Percentiles rank a stretch among this genome's conserved stretches.
Conservation (phyloP, 1,284 basidiomycete species). For the Prillingera fragicola region DNA sequence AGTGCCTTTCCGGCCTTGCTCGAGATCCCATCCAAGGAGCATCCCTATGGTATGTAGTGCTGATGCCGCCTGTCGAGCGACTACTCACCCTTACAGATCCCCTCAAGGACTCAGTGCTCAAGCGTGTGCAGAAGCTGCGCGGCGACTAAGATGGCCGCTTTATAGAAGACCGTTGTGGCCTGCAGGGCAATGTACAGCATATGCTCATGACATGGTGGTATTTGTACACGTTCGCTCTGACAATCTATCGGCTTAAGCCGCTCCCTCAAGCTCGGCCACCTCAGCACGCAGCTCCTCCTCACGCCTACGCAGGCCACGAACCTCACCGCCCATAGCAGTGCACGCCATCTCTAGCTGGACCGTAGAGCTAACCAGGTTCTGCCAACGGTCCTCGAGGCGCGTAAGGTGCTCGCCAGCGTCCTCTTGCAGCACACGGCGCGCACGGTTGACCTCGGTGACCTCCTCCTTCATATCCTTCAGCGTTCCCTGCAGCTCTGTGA, state of each 20-base stretch:
- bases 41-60: conserved; percentile 69
- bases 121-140: conserved; percentile 93
- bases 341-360: conserved; percentile 48
- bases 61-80: not conserved
- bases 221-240: conserved; percentile 4
- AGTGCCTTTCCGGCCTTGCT: conserved; percentile 94
- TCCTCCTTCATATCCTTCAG: conserved; percentile 67
- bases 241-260: conserved; percentile 2
- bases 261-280: conserved; percentile 32
- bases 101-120: conserved; percentile 91
- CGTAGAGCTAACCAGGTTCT: conserved; percentile 41
- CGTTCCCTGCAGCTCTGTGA: conserved; percentile 65
- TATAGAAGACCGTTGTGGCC: conserved; percentile 2
- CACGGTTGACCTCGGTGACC: conserved; percentile 75
- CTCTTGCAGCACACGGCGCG: conserved; percentile 65
- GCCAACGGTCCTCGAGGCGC: conserved; percentile 43
- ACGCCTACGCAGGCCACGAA: conserved; percentile 33
- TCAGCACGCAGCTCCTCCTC: conserved; percentile 37
- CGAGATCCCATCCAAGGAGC: conserved; percentile 74
- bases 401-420: conserved; percentile 40
- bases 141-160: conserved; percentile 58
- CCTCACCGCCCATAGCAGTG: conserved; percentile 44
- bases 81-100: conserved; percentile 62
- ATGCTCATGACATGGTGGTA: conserved; percentile 9
- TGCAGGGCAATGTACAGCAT: conserved; percentile 24